Evolutionary conservation across 1,284 basidiomycete genomes (phyloP).

Genomic region (Neotropicomus parvogracilis): DNA sequence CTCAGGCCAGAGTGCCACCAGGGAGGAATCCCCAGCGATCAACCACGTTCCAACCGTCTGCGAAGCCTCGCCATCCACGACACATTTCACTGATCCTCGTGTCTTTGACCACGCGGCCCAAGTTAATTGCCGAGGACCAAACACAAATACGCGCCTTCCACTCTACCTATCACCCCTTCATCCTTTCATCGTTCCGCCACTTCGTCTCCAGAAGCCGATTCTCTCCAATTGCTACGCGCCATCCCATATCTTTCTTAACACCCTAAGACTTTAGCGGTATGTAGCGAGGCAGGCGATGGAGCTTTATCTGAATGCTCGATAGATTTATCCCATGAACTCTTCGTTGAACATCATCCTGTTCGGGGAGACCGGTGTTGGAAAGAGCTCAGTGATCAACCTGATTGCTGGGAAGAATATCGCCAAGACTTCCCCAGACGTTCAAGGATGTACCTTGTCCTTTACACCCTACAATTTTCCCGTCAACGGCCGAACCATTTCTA

Average conservation of each 20-base stretch:
- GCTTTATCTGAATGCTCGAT: constrained; percentile 16
- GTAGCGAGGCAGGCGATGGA: constrained; percentile 2
- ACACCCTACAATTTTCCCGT: constrained; percentile 25
- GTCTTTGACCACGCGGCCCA: constrained; percentile 11
- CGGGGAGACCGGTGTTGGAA: constrained; percentile 33
- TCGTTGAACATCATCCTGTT: constrained; percentile 33
- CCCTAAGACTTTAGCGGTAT: constrained; percentile 12
- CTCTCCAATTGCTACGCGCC: neutral
- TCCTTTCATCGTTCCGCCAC: neutral
- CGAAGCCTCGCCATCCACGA: constrained; percentile 4
- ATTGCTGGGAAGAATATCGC: constrained; percentile 29
- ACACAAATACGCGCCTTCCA: constrained; percentile 20
- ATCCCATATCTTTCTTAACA: neutral
- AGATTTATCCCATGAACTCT: constrained; percentile 21
- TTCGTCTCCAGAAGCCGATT: neutral
- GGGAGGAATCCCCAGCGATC: too few species aligned
- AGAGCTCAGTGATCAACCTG: constrained; percentile 35
- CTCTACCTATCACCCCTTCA: constrained; percentile 2
- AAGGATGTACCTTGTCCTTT: constrained; percentile 31
- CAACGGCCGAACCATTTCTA: constrained; percentile 9
- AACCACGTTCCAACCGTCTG: constrained; percentile 18
- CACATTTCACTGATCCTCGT: constrained; percentile 19
- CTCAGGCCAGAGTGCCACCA: too few species aligned
- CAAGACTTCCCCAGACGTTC: constrained; percentile 22
- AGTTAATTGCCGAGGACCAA: constrained; percentile 28